Evolutionary conservation across 1,284 basidiomycete genomes (phyloP), one percentile per base, ranked within the genome.

Genomic region (Ceratobasidium sp.): DNA sequence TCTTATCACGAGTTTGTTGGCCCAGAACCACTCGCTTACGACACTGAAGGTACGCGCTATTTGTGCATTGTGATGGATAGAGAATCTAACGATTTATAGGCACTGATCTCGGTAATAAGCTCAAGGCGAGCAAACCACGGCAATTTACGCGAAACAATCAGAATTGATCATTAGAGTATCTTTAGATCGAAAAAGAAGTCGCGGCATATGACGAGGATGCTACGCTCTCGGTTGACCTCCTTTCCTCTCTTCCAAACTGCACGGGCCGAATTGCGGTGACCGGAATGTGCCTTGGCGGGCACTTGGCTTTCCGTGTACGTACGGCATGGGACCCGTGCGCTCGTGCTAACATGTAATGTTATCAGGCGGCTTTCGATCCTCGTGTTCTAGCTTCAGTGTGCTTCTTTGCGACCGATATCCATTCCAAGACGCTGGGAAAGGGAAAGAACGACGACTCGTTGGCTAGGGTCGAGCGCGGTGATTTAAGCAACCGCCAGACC

Each of bases 331-430:
- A 40, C 12, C 31, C 17, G 25, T 8, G 65, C 70, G 32, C 7
- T 15, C 20, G 35, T 22, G 8, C 3, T 8, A 25, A 15, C 4
- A 29, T 22, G 20, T 47, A 6, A 62, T 32, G 29, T 69, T 27
- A 47, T 29, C 76, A 92, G 91, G 91, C 91, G 68, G 91, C 93
- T 0, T 94, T 96, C 76, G 90, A 97, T 77, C 80, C 84, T 5
- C 87, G 94, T 42, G 85, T 96, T n/a, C 82, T 93, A 5, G 82
- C 93, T 0, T 84, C 91, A 0, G 91, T 96, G 64, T 96, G 94
- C 80, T 97, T 93, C 82, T 97, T 97, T 77, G 93, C 91, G 6
- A 97, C 95, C 3, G 94, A 94, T 77, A 86, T 96, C 68, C 91
- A 96, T 77, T 85, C 84, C 57, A 91, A 92, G 8, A 89, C 92